Base-by-base conservation (phyloP, 192 early-diverging fungal species). In the Linnemannia schmuckeri region DNA sequence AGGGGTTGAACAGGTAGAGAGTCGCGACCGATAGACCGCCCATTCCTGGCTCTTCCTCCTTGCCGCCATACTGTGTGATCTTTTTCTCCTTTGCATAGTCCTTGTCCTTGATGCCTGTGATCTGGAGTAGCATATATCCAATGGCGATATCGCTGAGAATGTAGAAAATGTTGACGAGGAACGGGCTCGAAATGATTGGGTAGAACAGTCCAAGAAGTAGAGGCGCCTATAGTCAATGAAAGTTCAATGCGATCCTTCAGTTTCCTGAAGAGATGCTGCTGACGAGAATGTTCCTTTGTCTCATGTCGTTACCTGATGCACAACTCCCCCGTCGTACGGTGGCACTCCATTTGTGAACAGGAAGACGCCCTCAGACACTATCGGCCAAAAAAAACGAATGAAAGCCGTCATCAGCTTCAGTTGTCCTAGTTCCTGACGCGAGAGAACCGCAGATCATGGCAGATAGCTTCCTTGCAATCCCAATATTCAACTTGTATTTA, bases 301-400 rank as follows among this genome's bases (percentile, higher is more conserved):
- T 72, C 37, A 15, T 24, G 40, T 40, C 40, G 17, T n/a, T 84
- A 94, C 97, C 90, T 98, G 97, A 87, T 98, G 97, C 82, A 95
- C 96, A 24, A 96, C 90, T 55, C 95, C 96, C 37, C 97, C 97
- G 76, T 97, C 95, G 87, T 96, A 99, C 8, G 97, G 96, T 33
- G 95, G 92, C 0, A 98, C 92, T 49, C 92, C 93, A 76, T 94
- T 90, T 24, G 90, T 77, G 78, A 92, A 96, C 42, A 98, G 90
- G 89, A 93, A 94, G 40, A 98, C 84, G 41, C 97, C 98, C 88
- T 98, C 98, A 10, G 92, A 90, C 37, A 98, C 96, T 96, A 88
- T 74, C 20, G 1, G 20, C 71, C n/a, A 46, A 20, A 41, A 27
- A n/a, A 37, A 41, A 82, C 2, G 30, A 44, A 22, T 74, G 33